Percentiles rank a stretch among this genome's conserved stretches.
These are phyloP conservation scores for Saturnispora diversa DNA, from an alignment of 805 yeast genomes.

Conservation along the genomic window DNA sequence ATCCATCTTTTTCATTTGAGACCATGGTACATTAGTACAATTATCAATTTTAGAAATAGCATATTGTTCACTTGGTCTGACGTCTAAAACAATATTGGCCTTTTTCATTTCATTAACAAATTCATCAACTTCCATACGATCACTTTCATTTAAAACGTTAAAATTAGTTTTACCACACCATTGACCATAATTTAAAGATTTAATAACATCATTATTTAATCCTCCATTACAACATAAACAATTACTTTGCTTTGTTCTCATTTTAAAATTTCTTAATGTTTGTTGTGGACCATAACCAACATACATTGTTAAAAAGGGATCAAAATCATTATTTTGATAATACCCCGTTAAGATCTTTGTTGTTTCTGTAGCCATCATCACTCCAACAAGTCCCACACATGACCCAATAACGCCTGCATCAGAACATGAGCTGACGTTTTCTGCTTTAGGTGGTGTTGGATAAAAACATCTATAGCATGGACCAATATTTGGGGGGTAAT, in stretches of 20 bases:
- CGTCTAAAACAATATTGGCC: conserved; percentile 48
- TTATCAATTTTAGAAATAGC: conserved; percentile 52
- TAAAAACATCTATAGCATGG: conserved; percentile 95
- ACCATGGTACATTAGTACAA: conserved; percentile 59
- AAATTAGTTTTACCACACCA: conserved; percentile 66
- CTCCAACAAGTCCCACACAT: conserved; percentile 88
- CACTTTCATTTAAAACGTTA: conserved; percentile 36
- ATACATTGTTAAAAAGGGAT: conserved; percentile 62
- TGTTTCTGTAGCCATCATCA: conserved; percentile 81
- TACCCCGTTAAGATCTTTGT: conserved; percentile 59
- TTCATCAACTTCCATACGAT: conserved; percentile 42
- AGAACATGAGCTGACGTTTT: conserved; percentile 71
- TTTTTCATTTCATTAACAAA: conserved; percentile 13
- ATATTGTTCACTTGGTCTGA: conserved; percentile 73
- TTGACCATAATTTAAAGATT: conserved; percentile 48
- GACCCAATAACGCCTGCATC: conserved; percentile 96
- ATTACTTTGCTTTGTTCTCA: conserved; percentile 55
- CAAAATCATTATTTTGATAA: conserved; percentile 45
- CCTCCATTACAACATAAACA: conserved; percentile 55
- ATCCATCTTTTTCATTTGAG: conserved; percentile 33
- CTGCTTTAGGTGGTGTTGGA: conserved; percentile 85
- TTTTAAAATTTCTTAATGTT: conserved; percentile 62
- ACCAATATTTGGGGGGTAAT: conserved; percentile 48
- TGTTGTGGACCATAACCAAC: conserved; percentile 56
- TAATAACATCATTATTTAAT: conserved; percentile 42